phyloP scores from a whole-genome alignment of 176 grass and related monocot species.

The Chrysopogon serrulatus region DNA sequence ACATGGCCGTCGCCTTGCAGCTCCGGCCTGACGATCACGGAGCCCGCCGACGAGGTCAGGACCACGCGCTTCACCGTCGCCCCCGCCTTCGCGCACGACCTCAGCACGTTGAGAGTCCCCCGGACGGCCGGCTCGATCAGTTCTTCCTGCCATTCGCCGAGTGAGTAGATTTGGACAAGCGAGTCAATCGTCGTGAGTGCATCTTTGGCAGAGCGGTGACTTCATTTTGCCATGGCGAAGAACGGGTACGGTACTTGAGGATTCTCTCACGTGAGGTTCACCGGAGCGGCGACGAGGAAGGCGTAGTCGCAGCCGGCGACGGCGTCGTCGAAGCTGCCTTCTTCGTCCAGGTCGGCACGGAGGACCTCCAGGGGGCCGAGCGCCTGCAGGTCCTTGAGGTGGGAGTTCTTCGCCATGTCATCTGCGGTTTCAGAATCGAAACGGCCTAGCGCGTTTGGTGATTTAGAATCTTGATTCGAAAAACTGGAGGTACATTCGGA shows the following conservation, averaged over 20 bases:
- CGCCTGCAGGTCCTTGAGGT: constrained; percentile 38
- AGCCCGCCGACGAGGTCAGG: constrained; percentile 45
- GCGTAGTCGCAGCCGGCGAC: constrained; percentile 49
- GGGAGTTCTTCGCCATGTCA: constrained; percentile 21
- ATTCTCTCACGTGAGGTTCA: constrained; percentile 34
- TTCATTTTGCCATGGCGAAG: too few species aligned
- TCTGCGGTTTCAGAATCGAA: not conserved
- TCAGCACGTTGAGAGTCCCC: constrained; percentile 49
- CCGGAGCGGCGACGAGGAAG: constrained; percentile 65
- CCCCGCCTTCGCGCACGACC: constrained; percentile 44
- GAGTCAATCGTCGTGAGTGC: too few species aligned
- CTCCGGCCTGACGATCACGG: constrained; percentile 6
- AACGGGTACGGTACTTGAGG: too few species aligned
- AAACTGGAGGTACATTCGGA: not conserved
- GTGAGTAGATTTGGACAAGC: too few species aligned
- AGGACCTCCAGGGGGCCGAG: constrained; percentile 36
- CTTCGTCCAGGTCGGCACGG: constrained; percentile 43
- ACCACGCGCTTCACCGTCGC: constrained; percentile 45
- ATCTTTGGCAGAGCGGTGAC: too few species aligned
- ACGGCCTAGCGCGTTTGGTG: not conserved
- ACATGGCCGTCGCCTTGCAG: constrained; percentile 15
- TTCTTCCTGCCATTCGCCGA: constrained; percentile 51
- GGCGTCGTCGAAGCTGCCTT: constrained; percentile 71
- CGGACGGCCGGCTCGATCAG: constrained; percentile 37
- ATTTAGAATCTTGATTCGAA: not conserved